Evolutionary conservation across 2,329 filamentous ascomycete genomes (phyloP), one percentile per base, ranked within the genome.

Genomic region (Calonectria pauciramosa): DNA sequence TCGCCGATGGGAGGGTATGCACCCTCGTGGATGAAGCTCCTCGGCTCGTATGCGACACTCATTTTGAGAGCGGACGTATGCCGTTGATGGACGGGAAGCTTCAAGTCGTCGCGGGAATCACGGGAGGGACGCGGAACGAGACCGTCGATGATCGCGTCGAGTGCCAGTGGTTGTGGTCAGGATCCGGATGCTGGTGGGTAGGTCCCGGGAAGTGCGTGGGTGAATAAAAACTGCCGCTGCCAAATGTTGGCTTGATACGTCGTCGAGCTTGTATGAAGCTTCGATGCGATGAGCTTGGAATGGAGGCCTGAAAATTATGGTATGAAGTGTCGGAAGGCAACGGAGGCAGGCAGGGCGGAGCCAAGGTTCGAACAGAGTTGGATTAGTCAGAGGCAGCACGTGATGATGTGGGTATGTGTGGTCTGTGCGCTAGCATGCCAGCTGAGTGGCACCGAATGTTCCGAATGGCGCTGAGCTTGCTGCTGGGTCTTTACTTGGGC

Each of bases 31-130:
- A 89, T 85, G 74, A 90, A 89, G 77, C 83, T 86, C 73, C 89
- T 84, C 30, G 87, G 83, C 77, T 91, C 89, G 80, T 88, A 91
- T 51, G 88, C 88, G 78, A 91, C 88, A 76, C 86, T 88, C 88
- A 90, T 90, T 64, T 79, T 86, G 81, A 71, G 77, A 68, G 71
- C 73, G 70, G 72, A 68, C 69, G 70, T 75, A 34, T 65, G 74
- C 60, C 65, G 65, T 63, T 11, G 67, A 70, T 66, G 56, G 72
- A 63, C 68, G 73, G 68, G 54, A 65, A 47, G 74, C 51, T 51
- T 28, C 56, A 64, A 71, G 56, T 60, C 44, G 75, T 78, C 67
- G 78, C 70, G 69, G 77, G 64, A 63, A 74, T 73, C 69, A 76
- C 76, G 59, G 59, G 44, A 70, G 56, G 68, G 68, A 65, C 68